Base-by-base conservation (phyloP, 768 basidiomycete species). In the Tulasnella sp. region DNA sequence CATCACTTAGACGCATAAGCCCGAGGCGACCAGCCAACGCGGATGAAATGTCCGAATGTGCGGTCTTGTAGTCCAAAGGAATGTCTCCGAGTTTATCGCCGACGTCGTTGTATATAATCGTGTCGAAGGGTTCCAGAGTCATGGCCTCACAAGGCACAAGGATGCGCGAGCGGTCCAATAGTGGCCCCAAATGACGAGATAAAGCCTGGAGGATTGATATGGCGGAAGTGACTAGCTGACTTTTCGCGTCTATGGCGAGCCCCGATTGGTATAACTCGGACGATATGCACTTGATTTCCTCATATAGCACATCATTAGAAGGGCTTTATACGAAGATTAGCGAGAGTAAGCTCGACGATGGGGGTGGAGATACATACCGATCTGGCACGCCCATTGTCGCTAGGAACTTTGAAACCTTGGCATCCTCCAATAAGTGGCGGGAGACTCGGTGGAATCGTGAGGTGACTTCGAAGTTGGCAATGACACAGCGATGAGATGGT, bases 1-100 rank as follows among this genome's bases (percentile, higher is more conserved):
- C 43, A 41, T 66, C 66, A 19, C 64, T 65, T 10, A 66, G 48
- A 30, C 56, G 61, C 9, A 41, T 58, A 8, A 70, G 52, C 17
- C 59, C 50, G 9, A 71, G 45, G 2, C 23, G n/a, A 4, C 15
- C 10, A 11, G 67, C 67, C 13, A 62, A 21, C 4, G 29, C 61
- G 3, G 15, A 17, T n/a, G 53, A 48, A 9, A 62, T 13, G 42
- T 13, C 29, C 17, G 54, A 21, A 45, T 62, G 61, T 23, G 42
- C 55, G 56, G 51, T 21, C 30, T 4, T 23, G 9, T 30, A 26
- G 4, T 34, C 52, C 2, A 34, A 24, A 38, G 32, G 52, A 0
- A 41, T 32, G 3, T 19, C 26, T 38, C 19, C 21, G 2, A 34
- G 21, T 23, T 15, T 21, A 41, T 53, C 43, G 15, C 45, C 13